These are phyloP conservation scores for Trichosporon inkin DNA, from an alignment of 1,284 basidiomycete genomes.

Conservation along the genomic window DNA sequence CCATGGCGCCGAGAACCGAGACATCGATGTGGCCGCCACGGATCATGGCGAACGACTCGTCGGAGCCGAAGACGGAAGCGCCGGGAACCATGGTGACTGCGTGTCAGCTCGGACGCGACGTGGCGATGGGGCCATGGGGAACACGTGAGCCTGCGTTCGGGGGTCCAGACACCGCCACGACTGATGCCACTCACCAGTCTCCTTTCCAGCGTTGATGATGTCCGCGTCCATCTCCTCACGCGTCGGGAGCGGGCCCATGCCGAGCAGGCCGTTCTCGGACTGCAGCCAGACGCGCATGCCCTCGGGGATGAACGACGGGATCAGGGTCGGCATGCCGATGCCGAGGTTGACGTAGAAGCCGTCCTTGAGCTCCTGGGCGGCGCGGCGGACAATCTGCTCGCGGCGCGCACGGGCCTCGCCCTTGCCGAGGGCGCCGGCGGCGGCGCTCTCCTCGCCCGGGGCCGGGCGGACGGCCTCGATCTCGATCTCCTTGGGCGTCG, in stretches of 20 bases:
- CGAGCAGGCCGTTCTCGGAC: conserved; percentile 87
- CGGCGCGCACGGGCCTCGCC: conserved; percentile 52
- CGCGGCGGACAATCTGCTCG: conserved; percentile 66
- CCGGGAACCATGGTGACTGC: conserved; percentile 79
- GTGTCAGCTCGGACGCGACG: neutral
- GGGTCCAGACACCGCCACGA: neutral
- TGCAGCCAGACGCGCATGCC: conserved; percentile 84
- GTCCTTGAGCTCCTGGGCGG: conserved; percentile 84
- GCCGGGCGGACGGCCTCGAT: conserved; percentile 56
- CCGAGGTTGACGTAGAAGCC: conserved; percentile 75
- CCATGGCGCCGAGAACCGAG: conserved; percentile 82
- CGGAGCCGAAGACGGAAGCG: conserved; percentile 72
- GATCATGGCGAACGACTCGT: conserved; percentile 77
- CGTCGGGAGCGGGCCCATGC: conserved; percentile 91
- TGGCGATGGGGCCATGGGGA: too few relatives aligned
- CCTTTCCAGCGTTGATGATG: conserved; percentile 92
- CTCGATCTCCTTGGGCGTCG: conserved; percentile 76
- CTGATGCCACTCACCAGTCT: conserved; percentile 56
- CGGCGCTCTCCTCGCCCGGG: conserved; percentile 28
- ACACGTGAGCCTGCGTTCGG: neutral
- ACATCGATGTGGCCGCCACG: conserved; percentile 92
- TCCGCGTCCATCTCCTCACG: conserved; percentile 82
- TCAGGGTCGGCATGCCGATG: conserved; percentile 89
- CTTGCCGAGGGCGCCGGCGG: conserved; percentile 37
- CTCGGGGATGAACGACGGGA: conserved; percentile 72